Evolutionary conservation across 2,329 filamentous ascomycete species (phyloP), one percentile per base, ranked within the genome.

Genomic region (Aspergillus melleus): DNA sequence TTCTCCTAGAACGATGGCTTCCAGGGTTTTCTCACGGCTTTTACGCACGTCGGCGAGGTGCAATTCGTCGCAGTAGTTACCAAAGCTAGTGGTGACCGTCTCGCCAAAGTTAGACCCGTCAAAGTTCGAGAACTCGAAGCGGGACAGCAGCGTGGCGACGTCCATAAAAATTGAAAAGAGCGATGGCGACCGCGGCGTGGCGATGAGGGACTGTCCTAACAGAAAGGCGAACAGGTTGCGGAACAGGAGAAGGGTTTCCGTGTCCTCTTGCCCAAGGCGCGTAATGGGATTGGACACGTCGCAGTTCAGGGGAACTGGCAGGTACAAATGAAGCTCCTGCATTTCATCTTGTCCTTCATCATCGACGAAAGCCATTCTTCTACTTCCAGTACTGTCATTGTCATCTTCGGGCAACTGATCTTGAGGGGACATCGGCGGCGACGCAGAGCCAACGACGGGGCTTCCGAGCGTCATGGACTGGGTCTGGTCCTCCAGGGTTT

Each of bases 1-100:
- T 77, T 99, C 94, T 58, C 91, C 93, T 11, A 99, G 81, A n/a
- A 98, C 84, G 51, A 98, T 83, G 0, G 89, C 90, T 76, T 98
- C 92, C 24, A 98, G 82, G 0, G 91, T 96, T 81, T 95, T 96
- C 71, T 96, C 92, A 26, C 89, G 85, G 72, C 91, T 96, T 61
- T 85, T 80, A 57, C 92, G 84, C 51, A 96, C 89, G 75, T 98
- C 94, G 3, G 86, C 89, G 32, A 98, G 79, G 20, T 82, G 83
- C 61, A 92, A 81, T 72, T 95, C 89, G 51, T 93, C 88, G 61
- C 93, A 86, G 70, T 92, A 96, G 61, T 78, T 76, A 47, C 74
- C 71, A 63, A 82, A 81, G 61, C 77, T 81, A 5, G 74, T 74
- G 19, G 80, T 81, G 16, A 84, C 84, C 3, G 85, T 81, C 66